A percentile compares a stretch with the other conserved stretches of the same genome.
Evolutionary conservation across 345 rosid genomes (phyloP).

Genomic region (Arabidopsis arenosa): DNA sequence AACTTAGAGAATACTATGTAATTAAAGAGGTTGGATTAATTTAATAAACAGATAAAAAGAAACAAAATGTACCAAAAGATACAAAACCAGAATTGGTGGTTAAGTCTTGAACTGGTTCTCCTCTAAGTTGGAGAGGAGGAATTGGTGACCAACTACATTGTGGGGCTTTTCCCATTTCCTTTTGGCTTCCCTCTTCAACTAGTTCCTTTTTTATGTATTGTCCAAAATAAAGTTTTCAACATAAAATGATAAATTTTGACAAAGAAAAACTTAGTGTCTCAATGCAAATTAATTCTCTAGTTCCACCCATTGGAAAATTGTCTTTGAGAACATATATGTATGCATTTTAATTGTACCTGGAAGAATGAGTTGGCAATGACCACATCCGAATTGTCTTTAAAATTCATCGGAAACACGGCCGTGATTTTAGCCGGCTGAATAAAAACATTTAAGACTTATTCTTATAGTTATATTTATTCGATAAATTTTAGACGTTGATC

Average conservation of each 20-base stretch:
- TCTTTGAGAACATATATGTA: background rate
- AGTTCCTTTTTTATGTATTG: constrained; percentile 56
- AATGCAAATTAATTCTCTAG: background rate
- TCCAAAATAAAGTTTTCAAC: background rate
- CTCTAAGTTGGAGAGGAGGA: constrained; percentile 86
- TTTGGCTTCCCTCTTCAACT: constrained; percentile 70
- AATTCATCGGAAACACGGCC: constrained; percentile 87
- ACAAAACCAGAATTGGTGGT: constrained; percentile 89
- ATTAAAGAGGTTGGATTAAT: constrained; percentile 1
- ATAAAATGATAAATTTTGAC: background rate
- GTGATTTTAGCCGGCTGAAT: constrained; percentile 62
- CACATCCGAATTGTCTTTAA: constrained; percentile 80
- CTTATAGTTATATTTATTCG: background rate
- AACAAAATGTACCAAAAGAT: constrained; percentile 63
- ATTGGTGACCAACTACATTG: constrained; percentile 85
- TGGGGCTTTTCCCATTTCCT: constrained; percentile 79
- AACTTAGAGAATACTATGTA: background rate
- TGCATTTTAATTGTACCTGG: constrained; percentile 56
- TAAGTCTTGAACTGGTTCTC: constrained; percentile 76
- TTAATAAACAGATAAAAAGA: background rate
- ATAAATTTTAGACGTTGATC: background rate
- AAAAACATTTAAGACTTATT: constrained; percentile 13
- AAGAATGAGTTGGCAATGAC: constrained; percentile 79
- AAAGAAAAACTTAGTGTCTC: background rate
- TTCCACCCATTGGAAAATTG: background rate